A percentile compares a stretch with the other conserved stretches of the same genome.
Conservation (phyloP, 2,329 filamentous ascomycete species). For the Aspergillus carbonarius region DNA sequence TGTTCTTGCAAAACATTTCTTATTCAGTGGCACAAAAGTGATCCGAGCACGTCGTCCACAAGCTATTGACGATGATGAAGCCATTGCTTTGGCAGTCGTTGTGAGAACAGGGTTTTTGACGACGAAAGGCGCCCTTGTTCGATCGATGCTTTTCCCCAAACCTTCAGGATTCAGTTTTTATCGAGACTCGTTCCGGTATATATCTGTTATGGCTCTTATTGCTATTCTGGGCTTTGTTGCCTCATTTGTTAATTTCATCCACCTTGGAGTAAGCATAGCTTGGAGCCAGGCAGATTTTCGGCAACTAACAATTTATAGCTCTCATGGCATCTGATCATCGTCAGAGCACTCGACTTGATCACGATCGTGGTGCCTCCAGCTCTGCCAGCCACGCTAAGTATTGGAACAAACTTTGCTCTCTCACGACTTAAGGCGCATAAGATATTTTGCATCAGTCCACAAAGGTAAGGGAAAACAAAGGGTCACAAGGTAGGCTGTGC, state of each 20-base stretch:
- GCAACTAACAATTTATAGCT: slow-evolving; percentile 48
- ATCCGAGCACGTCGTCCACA: slow-evolving; percentile 86
- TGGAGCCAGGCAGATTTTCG: background rate
- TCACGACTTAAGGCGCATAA: slow-evolving; percentile 80
- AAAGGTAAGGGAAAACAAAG: slow-evolving; percentile 48
- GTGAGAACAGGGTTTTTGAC: slow-evolving; percentile 96
- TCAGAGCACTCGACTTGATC: slow-evolving; percentile 89
- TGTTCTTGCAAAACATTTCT: slow-evolving; percentile 80
- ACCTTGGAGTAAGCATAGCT: slow-evolving; percentile 57
- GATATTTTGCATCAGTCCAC: slow-evolving; percentile 97
- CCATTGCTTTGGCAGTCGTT: slow-evolving; percentile 86
- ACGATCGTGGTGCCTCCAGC: slow-evolving; percentile 97
- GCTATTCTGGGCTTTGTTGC: slow-evolving; percentile 84
- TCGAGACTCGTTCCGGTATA: slow-evolving; percentile 94
- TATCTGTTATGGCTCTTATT: slow-evolving; percentile 89
- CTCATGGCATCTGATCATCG: slow-evolving; percentile 85
- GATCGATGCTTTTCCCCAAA: slow-evolving; percentile 98
- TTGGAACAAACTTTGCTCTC: slow-evolving; percentile 93
- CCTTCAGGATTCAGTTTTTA: slow-evolving; percentile 99
- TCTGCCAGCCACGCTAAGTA: slow-evolving; percentile 88
- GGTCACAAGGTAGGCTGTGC: background rate
- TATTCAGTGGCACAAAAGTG: slow-evolving; percentile 95
- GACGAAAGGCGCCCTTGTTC: slow-evolving; percentile 90
- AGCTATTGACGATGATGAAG: slow-evolving; percentile 80
- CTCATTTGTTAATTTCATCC: slow-evolving; percentile 90